These are phyloP conservation scores for Alternaria conjuncta DNA, from an alignment of 2,329 filamentous ascomycete genomes.

Conservation along the genomic window DNA sequence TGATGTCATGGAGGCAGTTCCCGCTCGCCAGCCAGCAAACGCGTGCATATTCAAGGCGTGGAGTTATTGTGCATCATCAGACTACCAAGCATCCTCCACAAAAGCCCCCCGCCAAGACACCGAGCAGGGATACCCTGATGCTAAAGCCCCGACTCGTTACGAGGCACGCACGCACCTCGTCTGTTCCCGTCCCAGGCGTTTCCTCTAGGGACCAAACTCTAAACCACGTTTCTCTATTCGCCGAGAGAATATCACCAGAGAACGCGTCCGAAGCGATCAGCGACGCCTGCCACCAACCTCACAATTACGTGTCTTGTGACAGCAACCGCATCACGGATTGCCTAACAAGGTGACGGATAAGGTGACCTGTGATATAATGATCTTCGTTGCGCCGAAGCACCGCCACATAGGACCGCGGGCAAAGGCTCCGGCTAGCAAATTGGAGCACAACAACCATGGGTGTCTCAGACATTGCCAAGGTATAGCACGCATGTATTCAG, in stretches of 20 bases:
- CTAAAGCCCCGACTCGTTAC: constrained; percentile 12
- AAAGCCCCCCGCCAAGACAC: not conserved
- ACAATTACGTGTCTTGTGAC: not conserved
- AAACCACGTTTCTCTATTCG: constrained; percentile 8
- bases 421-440: not conserved
- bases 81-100: constrained; percentile 1
- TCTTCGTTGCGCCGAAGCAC: constrained; percentile 9
- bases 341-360: not conserved
- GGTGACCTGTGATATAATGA: constrained; percentile 2
- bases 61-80: constrained; percentile 3
- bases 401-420: constrained; percentile 2
- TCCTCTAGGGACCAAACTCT: constrained; percentile 7
- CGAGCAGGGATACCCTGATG: constrained; percentile 2
- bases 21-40: not conserved
- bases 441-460: not conserved
- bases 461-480: not conserved
- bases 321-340: not conserved
- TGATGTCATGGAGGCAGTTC: constrained; percentile 6
- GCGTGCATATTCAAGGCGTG: not conserved
- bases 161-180: constrained; percentile 14
- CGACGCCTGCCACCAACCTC: not conserved
- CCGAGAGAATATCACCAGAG: not conserved
- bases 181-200: constrained; percentile 10
- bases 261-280: not conserved
- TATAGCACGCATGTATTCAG: not conserved